Evolutionary conservation across 371 early-diverging fungal genomes (phyloP).

Genomic region (Mortierella sp.): DNA sequence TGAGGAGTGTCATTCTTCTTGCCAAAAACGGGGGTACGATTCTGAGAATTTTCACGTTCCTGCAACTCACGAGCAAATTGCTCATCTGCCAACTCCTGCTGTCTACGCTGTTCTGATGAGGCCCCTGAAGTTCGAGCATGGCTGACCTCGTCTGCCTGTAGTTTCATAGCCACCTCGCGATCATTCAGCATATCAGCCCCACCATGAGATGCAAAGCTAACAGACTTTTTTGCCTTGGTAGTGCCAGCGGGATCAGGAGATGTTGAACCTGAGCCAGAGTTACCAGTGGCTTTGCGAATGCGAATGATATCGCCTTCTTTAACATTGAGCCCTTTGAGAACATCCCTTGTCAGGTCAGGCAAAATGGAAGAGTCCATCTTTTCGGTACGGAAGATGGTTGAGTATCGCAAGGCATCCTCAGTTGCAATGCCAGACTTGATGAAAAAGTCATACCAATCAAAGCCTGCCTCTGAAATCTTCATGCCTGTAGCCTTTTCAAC

Average conservation of each 20-base stretch:
- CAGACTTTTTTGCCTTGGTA: slow-evolving; percentile 56
- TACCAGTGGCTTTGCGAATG: slow-evolving; percentile 73
- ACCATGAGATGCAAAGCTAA: slow-evolving; percentile 58
- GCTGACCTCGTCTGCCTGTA: slow-evolving; percentile 57
- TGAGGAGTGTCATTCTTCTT: slow-evolving; percentile 53
- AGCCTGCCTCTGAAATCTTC: slow-evolving; percentile 69
- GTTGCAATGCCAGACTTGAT: slow-evolving; percentile 80
- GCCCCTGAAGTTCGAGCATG: slow-evolving; percentile 26
- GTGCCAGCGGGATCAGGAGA: slow-evolving; percentile 57
- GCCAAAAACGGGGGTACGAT: slow-evolving; percentile 57
- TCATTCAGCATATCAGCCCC: slow-evolving; percentile 47
- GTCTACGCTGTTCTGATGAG: slow-evolving; percentile 48
- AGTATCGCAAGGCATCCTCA: slow-evolving; percentile 81
- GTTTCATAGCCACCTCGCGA: slow-evolving; percentile 58
- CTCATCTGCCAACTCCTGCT: slow-evolving; percentile 70
- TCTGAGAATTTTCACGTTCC: slow-evolving; percentile 63
- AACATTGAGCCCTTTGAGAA: slow-evolving; percentile 82
- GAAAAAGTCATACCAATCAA: slow-evolving; percentile 94
- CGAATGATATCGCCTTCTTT: slow-evolving; percentile 88
- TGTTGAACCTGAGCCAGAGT: slow-evolving; percentile 39
- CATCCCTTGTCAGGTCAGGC: slow-evolving; percentile 77
- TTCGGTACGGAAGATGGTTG: slow-evolving; percentile 84
- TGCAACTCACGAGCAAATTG: slow-evolving; percentile 81
- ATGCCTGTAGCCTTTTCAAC: slow-evolving; percentile 71
- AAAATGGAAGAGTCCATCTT: slow-evolving; percentile 85